These are phyloP conservation scores for Candida mesenterica DNA, from an alignment of 1,139 yeast genomes.

Conservation along the genomic window DNA sequence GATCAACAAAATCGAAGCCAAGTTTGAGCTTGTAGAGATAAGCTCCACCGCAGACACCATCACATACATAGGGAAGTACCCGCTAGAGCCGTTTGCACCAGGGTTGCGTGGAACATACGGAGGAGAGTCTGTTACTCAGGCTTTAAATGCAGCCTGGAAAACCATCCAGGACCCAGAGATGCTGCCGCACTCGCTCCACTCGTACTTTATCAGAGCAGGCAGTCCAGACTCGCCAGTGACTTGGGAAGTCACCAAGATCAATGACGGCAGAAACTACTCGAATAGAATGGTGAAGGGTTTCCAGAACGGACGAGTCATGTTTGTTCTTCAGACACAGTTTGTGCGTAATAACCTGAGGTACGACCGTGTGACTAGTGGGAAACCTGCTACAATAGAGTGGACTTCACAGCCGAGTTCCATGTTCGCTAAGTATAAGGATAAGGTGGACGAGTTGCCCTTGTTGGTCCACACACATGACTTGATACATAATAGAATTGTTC, in stretches of 20 bases:
- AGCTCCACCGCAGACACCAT: constrained; percentile 10
- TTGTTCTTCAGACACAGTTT: constrained; percentile 35
- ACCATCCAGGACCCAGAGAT: constrained; percentile 27
- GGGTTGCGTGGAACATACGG: constrained; percentile 42
- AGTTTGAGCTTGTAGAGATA: constrained; percentile 18
- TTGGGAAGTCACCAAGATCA: constrained; percentile 34
- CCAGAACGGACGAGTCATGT: constrained; percentile 34
- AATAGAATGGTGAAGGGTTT: constrained; percentile 36
- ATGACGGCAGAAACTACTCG: constrained; percentile 37
- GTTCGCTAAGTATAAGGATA: constrained; percentile 32
- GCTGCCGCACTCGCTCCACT: constrained; percentile 41
- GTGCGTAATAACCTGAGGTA: constrained; percentile 28
- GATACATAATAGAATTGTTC: constrained; percentile 31
- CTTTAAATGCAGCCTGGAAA: constrained; percentile 38
- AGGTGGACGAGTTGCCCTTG: constrained; percentile 26
- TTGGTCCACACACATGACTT: constrained; percentile 33
- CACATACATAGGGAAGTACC: constrained; percentile 31
- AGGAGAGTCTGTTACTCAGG: constrained; percentile 39
- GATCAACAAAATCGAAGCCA: constrained; percentile 24
- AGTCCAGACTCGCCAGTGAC: constrained; percentile 27
- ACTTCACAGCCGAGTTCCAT: constrained; percentile 30
- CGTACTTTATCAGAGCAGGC: constrained; percentile 43
- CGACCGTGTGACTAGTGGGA: constrained; percentile 13
- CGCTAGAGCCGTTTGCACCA: constrained; percentile 31
- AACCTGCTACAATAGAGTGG: constrained; percentile 29